These are phyloP conservation scores for Elaeis guineensis DNA, from an alignment of 176 grass and related monocot species.

Conservation along the genomic window DNA sequence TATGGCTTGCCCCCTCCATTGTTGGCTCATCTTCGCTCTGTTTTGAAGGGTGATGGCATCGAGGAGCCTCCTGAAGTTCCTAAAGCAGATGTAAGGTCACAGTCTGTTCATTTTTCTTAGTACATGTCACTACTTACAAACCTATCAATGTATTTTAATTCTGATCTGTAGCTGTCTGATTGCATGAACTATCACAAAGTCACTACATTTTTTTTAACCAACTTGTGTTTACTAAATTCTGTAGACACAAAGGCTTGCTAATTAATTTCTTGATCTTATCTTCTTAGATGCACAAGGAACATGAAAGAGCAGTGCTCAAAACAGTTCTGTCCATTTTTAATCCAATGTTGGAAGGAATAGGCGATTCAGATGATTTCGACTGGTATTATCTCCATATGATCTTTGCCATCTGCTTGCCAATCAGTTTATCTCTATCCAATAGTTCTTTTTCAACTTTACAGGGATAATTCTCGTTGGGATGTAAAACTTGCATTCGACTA, in stretches of 20 bases:
- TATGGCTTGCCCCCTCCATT: constrained; percentile 63
- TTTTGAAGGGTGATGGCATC: constrained; percentile 33
- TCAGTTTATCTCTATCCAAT: background rate
- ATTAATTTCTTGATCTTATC: background rate
- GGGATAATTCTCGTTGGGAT: constrained; percentile 56
- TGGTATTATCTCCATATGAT: constrained; percentile 11
- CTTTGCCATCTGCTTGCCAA: constrained; percentile 12
- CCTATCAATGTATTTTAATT: too few species aligned
- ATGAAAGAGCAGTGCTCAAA: constrained; percentile 62
- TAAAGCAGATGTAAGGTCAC: constrained; percentile 30
- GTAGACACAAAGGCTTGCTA: too few species aligned
- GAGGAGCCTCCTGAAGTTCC: constrained; percentile 19
- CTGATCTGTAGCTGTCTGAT: too few species aligned
- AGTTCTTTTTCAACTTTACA: constrained; percentile 18
- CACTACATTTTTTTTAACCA: too few species aligned
- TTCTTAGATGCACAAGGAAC: constrained; percentile 38
- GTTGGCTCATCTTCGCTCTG: constrained; percentile 54
- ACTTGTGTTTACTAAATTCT: too few species aligned
- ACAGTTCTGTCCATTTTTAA: constrained; percentile 67
- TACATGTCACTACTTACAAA: background rate
- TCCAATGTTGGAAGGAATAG: constrained; percentile 74
- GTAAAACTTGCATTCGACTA: constrained; percentile 55
- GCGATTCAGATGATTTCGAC: constrained; percentile 22
- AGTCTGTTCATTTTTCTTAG: background rate
- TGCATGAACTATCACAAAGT: too few species aligned